phyloP scores from a whole-genome alignment of 2,329 filamentous ascomycete species.

The Spiromastix sp. region DNA sequence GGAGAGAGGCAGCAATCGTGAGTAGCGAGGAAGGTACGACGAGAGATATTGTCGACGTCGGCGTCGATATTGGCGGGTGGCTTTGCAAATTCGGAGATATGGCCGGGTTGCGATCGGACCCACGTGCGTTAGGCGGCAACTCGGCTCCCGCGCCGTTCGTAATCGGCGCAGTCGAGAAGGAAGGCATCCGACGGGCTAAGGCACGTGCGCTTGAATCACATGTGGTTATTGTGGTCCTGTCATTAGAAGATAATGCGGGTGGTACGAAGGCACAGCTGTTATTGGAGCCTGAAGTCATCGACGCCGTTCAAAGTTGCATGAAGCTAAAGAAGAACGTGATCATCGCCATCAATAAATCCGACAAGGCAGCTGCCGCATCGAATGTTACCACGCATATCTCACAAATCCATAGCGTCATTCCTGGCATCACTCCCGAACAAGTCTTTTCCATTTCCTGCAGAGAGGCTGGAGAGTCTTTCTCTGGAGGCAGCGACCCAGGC shows the following conservation, averaged over 20 bases:
- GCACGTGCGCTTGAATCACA: conserved; percentile 74
- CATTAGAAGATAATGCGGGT: conserved; percentile 47
- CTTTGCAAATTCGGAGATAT: conserved; percentile 93
- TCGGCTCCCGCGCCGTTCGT: background rate
- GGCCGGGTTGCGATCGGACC: conserved; percentile 62
- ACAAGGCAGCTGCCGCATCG: conserved; percentile 25
- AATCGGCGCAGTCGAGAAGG: conserved; percentile 70
- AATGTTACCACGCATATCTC: conserved; percentile 6
- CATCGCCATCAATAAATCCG: conserved; percentile 52
- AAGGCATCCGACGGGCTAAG: conserved; percentile 82
- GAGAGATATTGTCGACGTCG: conserved; percentile 84
- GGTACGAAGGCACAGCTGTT: conserved; percentile 20
- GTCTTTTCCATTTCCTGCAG: conserved; percentile 65
- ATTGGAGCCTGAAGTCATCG: conserved; percentile 47
- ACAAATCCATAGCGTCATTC: conserved; percentile 21
- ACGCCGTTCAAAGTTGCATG: conserved; percentile 42
- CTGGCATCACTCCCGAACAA: conserved; percentile 32
- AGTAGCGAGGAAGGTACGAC: conserved; percentile 89
- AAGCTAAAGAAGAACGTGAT: conserved; percentile 43
- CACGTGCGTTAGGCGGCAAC: conserved; percentile 5
- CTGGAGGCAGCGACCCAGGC: conserved; percentile 41
- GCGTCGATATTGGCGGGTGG: conserved; percentile 79
- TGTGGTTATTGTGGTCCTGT: conserved; percentile 70
- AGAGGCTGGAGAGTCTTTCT: conserved; percentile 34
- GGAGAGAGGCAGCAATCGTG: conserved; percentile 89